A percentile compares a stretch with the other conserved stretches of the same genome.
These are phyloP conservation scores for Yamadazyma ubonensis DNA, from an alignment of 805 yeast species.

Conservation along the genomic window DNA sequence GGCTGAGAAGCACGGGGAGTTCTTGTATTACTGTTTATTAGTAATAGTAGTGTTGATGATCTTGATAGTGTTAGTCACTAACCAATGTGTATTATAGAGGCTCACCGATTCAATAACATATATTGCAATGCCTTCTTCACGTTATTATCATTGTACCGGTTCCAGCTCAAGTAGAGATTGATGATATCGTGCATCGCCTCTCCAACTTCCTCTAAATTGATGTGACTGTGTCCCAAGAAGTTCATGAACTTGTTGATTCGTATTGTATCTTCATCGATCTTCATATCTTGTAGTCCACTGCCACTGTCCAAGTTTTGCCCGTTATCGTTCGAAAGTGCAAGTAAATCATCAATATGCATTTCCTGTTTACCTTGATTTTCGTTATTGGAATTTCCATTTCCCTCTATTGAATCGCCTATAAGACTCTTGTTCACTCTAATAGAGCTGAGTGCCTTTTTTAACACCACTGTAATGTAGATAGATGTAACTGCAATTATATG, in stretches of 20 bases:
- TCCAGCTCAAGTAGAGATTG: conserved; percentile 83
- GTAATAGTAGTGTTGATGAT: neutral
- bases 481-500: conserved; percentile 83
- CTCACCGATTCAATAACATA: conserved; percentile 33
- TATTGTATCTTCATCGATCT: conserved; percentile 36
- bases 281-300: conserved; percentile 24
- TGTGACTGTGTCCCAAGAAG: conserved; percentile 72
- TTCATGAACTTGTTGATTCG: conserved; percentile 57
- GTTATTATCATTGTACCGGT: conserved; percentile 68
- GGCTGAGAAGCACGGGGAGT: neutral
- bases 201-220: conserved; percentile 73
- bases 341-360: conserved; percentile 40
- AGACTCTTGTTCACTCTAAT: conserved; percentile 14
- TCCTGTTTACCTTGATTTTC: neutral
- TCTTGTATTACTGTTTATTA: too few relatives aligned
- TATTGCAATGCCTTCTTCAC: conserved; percentile 49
- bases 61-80: neutral
- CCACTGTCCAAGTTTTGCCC: conserved; percentile 7
- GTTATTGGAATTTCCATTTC: neutral
- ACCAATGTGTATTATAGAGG: neutral
- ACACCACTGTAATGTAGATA: conserved; percentile 71
- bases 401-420: conserved; percentile 10
- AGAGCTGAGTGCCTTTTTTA: conserved; percentile 40
- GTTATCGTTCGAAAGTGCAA: conserved; percentile 20
- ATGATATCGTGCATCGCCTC: conserved; percentile 84